Evolutionary conservation across 768 basidiomycete species (phyloP).

Genomic region (Lactifluus piperatus): DNA sequence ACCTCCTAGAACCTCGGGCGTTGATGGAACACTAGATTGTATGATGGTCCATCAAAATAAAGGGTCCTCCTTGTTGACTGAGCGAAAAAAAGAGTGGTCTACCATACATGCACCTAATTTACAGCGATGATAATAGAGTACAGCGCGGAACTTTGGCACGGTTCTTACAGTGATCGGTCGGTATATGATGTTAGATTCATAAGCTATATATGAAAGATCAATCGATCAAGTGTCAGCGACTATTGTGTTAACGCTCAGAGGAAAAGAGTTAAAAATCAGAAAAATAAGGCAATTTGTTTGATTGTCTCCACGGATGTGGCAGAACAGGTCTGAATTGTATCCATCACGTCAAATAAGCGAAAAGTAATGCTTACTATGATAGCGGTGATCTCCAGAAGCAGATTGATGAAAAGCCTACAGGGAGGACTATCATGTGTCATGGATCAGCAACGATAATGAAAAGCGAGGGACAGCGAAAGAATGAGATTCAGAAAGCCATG

Average conservation of each 20-base stretch:
- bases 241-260: not conserved
- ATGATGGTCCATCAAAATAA: not conserved
- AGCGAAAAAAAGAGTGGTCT: constrained; percentile 1
- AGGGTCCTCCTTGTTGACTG: not conserved
- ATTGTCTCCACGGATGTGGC: constrained; percentile 48
- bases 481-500: constrained; percentile 56
- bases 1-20: not conserved
- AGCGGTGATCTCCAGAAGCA: not conserved
- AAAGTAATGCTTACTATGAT: constrained; percentile 12
- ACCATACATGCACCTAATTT: constrained; percentile 9
- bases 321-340: constrained; percentile 61
- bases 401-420: not conserved
- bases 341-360: constrained; percentile 34
- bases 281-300: constrained; percentile 44
- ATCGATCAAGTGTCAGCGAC: not conserved
- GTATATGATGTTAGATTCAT: not conserved
- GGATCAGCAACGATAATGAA: constrained; percentile 9
- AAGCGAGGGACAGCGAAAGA: constrained; percentile 7
- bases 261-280: not conserved
- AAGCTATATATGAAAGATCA: not conserved
- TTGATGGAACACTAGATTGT: not conserved
- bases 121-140: constrained; percentile 11
- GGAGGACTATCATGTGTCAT: constrained; percentile 20
- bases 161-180: not conserved
- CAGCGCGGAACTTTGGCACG: not conserved